A percentile compares a stretch with the other conserved stretches of the same genome.
Evolutionary conservation across 352 stramenopile genomes (phyloP).

Genomic region (Globisporangium cylindrosporum): DNA sequence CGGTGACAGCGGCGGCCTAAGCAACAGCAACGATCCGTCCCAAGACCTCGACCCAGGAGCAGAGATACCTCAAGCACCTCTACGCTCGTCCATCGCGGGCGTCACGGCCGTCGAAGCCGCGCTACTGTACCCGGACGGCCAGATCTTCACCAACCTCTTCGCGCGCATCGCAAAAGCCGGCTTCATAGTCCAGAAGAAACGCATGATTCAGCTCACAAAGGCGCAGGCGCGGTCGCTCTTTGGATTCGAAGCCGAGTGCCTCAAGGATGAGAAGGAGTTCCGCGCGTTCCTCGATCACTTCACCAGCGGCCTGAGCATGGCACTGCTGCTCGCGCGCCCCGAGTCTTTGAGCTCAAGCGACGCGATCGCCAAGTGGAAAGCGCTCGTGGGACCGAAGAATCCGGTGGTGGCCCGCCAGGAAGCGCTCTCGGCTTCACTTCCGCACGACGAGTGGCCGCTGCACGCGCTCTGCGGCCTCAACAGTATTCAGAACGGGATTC

Average conservation of each 20-base stretch:
- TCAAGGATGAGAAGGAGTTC: slow-evolving; percentile 25
- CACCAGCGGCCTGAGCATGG: slow-evolving; percentile 56
- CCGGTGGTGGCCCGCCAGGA: slow-evolving; percentile 40
- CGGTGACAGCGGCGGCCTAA: neutral
- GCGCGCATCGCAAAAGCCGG: slow-evolving; percentile 49
- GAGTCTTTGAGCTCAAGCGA: slow-evolving; percentile 6
- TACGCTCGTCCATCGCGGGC: slow-evolving; percentile 26
- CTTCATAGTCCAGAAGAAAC: slow-evolving; percentile 43
- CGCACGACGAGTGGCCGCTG: slow-evolving; percentile 53
- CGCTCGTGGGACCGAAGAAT: slow-evolving; percentile 60
- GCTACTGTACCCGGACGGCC: slow-evolving; percentile 36
- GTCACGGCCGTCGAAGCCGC: slow-evolving; percentile 39
- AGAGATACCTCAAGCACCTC: neutral
- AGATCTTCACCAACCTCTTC: slow-evolving; percentile 35
- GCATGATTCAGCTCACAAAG: slow-evolving; percentile 37
- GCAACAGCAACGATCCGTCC: neutral
- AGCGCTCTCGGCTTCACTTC: slow-evolving; percentile 28
- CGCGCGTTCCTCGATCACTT: slow-evolving; percentile 51
- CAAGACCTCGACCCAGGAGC: neutral
- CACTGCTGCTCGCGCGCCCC: slow-evolving; percentile 44
- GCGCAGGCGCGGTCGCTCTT: slow-evolving; percentile 40
- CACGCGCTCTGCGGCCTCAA: slow-evolving; percentile 72
- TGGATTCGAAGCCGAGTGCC: slow-evolving; percentile 25
- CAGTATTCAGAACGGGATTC: slow-evolving; percentile 57
- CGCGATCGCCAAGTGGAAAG: slow-evolving; percentile 39